Percentiles rank a stretch among this genome's conserved stretches.
phyloP scores from a whole-genome alignment of 352 stramenopile species.

The Phytopythium aichiense region DNA sequence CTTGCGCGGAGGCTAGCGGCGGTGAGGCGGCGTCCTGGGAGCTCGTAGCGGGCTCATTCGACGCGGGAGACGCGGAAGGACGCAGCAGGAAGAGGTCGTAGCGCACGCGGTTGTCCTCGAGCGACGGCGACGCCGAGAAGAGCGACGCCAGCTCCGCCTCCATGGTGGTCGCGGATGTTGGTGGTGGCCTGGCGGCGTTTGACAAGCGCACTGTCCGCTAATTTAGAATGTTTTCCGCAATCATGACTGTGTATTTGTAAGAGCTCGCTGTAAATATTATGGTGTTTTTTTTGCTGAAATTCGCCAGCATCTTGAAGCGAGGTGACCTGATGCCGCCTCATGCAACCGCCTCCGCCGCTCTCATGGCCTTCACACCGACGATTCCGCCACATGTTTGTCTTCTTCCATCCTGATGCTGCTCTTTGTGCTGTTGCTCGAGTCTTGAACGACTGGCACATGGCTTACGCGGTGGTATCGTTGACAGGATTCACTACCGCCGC shows the following conservation, averaged over 20 bases:
- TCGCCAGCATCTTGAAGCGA: not conserved
- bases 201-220: not conserved
- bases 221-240: not conserved
- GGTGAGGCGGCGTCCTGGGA: not conserved
- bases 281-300: not conserved
- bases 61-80: not conserved
- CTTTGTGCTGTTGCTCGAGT: no score
- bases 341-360: no score
- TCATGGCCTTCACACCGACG: no score
- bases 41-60: not conserved
- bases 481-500: not conserved
- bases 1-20: not conserved
- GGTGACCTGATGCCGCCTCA: not conserved
- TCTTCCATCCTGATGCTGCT: no score
- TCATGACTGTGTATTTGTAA: not conserved
- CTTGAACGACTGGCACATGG: no score
- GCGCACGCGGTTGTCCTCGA: conserved; percentile 4
- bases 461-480: no score
- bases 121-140: conserved; percentile 2
- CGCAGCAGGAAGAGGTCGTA: conserved; percentile 9
- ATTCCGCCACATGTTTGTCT: no score
- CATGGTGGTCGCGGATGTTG: not conserved
- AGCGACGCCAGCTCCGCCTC: conserved; percentile 3
- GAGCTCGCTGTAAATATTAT: not conserved
- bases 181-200: not conserved